Conservation (phyloP, 2,329 filamentous ascomycete species). For the Talaromyces sp. region DNA sequence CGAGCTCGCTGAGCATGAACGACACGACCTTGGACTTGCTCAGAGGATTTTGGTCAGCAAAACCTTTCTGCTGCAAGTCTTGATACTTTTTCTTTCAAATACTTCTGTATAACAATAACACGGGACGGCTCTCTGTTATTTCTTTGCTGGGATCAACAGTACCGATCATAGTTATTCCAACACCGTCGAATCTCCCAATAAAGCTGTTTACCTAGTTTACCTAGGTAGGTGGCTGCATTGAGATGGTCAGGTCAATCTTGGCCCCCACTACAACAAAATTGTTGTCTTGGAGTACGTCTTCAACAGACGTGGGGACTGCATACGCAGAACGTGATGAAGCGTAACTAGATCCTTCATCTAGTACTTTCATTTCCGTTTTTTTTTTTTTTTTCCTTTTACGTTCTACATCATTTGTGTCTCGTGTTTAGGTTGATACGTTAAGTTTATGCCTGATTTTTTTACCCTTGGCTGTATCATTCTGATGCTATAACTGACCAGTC, state of each 20-base stretch:
- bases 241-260: not conserved
- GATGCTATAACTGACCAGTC: not conserved
- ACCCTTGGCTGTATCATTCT: not conserved
- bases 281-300: not conserved
- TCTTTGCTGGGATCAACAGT: constrained; percentile 14
- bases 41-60: not conserved
- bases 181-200: not conserved
- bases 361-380: constrained; percentile 1
- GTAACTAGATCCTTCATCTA: not conserved
- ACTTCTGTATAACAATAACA: constrained; percentile 13
- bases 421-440: not conserved
- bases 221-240: not conserved
- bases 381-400: not conserved
- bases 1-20: constrained; percentile 17
- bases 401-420: not conserved
- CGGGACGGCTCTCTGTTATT: constrained; percentile 10
- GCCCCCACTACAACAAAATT: not conserved
- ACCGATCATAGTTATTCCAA: not conserved
- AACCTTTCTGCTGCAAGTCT: not conserved
- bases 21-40: not conserved
- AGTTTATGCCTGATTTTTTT: not conserved
- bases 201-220: not conserved
- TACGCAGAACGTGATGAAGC: not conserved
- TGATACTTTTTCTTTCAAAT: not conserved
- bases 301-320: constrained; percentile 6